Conservation (phyloP, 1,139 yeast genomes). For the Geotrichum klebahnii region DNA sequence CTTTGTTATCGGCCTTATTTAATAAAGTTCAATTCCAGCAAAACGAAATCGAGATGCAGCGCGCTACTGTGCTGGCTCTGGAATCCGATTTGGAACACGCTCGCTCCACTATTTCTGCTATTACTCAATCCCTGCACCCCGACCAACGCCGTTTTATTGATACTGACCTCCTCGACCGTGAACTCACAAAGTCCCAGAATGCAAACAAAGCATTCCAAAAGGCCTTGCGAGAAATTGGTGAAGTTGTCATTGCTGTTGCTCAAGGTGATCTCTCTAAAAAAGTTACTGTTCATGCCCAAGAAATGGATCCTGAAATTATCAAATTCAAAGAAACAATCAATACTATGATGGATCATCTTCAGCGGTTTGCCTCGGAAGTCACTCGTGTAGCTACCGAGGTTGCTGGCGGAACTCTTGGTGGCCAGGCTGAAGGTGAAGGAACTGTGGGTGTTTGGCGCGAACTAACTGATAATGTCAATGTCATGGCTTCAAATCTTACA, state of each 20-base stretch:
- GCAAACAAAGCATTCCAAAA: constrained; percentile 74
- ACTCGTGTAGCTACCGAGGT: constrained; percentile 85
- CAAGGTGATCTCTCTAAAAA: constrained; percentile 80
- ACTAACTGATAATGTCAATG: constrained; percentile 76
- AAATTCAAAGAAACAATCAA: constrained; percentile 78
- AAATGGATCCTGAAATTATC: constrained; percentile 65
- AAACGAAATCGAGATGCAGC: constrained; percentile 39
- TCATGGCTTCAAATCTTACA: constrained; percentile 81
- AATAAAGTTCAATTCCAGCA: constrained; percentile 40
- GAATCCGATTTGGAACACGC: constrained; percentile 41
- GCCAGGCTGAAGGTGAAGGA: constrained; percentile 79
- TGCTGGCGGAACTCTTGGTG: constrained; percentile 84
- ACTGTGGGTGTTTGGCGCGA: constrained; percentile 85
- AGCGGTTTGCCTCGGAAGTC: constrained; percentile 75
- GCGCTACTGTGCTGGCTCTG: constrained; percentile 39
- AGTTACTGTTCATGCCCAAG: constrained; percentile 66
- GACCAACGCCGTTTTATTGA: constrained; percentile 36
- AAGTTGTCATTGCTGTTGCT: constrained; percentile 78
- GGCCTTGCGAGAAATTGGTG: constrained; percentile 74
- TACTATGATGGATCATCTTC: constrained; percentile 84
- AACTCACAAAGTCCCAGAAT: constrained; percentile 51
- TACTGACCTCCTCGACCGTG: constrained; percentile 39
- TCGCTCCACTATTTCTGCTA: constrained; percentile 37
- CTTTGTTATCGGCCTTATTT: constrained; percentile 28
- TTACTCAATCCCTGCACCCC: constrained; percentile 39